Evolutionary conservation across 2,329 filamentous ascomycete genomes (phyloP).

Genomic region (Lecanicillium sp.): DNA sequence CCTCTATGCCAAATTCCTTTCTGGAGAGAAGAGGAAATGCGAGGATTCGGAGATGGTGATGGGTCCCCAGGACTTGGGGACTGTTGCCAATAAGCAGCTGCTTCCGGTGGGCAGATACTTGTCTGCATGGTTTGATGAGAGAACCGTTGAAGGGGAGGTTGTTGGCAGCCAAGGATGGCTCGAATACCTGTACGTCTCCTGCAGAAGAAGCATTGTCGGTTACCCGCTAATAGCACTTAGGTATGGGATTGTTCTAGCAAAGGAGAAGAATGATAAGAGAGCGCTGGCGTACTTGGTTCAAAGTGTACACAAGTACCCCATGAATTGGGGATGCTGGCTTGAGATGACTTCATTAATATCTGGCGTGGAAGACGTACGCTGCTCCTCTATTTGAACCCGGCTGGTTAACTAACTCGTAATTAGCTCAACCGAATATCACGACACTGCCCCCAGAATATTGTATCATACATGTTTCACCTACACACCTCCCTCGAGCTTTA

Average conservation of each 20-base stretch:
- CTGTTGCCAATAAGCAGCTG: slow-evolving; percentile 78
- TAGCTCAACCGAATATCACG: slow-evolving; percentile 64
- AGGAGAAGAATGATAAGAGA: slow-evolving; percentile 79
- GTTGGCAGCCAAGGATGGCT: slow-evolving; percentile 79
- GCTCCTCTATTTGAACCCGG: slow-evolving; percentile 14
- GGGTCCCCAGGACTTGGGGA: slow-evolving; percentile 82
- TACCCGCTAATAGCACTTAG: no score
- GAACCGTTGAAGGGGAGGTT: slow-evolving; percentile 48
- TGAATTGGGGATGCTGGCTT: slow-evolving; percentile 97
- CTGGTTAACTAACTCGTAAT: not conserved
- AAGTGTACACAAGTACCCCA: slow-evolving; percentile 82
- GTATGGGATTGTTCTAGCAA: slow-evolving; percentile 84
- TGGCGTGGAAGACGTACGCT: slow-evolving; percentile 71
- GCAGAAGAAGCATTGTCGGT: no score
- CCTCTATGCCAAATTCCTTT: slow-evolving; percentile 84
- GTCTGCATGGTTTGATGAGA: slow-evolving; percentile 70
- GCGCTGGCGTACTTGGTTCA: slow-evolving; percentile 81
- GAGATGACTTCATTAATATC: slow-evolving; percentile 78
- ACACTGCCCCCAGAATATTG: slow-evolving; percentile 78
- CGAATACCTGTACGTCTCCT: slow-evolving; percentile 59
- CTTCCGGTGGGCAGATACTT: slow-evolving; percentile 66
- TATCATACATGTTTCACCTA: slow-evolving; percentile 89
- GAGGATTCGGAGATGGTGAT: slow-evolving; percentile 97
- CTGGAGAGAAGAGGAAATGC: slow-evolving; percentile 91
- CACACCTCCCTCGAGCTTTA: slow-evolving; percentile 88